These are phyloP conservation scores for Tilletia caries DNA, from an alignment of 1,284 basidiomycete genomes.

Conservation along the genomic window DNA sequence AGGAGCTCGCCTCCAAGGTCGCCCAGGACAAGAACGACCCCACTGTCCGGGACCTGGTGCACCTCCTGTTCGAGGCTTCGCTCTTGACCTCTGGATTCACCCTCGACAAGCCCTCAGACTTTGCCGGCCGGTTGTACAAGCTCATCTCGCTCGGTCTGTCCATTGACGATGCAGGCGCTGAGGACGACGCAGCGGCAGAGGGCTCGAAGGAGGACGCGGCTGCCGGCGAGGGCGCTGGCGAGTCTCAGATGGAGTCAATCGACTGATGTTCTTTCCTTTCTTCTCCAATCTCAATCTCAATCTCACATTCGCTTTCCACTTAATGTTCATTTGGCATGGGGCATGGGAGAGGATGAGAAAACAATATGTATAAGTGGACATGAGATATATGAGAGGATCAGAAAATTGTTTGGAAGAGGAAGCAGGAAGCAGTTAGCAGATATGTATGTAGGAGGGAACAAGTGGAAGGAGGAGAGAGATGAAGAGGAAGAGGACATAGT, in stretches of 20 bases:
- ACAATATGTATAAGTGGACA: too few relatives aligned
- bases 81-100: constrained; percentile 73
- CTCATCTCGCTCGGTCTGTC: constrained; percentile 76
- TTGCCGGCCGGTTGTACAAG: constrained; percentile 92
- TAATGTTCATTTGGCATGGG: not conserved
- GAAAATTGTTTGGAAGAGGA: too few relatives aligned
- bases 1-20: constrained; percentile 92
- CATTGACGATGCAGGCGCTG: constrained; percentile 55
- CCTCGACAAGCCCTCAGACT: constrained; percentile 89
- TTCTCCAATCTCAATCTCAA: not conserved
- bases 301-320: not conserved
- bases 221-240: constrained; percentile 41
- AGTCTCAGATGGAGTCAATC: constrained; percentile 53
- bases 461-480: too few relatives aligned
- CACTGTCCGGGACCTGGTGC: constrained; percentile 93
- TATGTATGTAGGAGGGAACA: too few relatives aligned
- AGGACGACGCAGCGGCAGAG: constrained; percentile 26
- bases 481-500: too few relatives aligned
- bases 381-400: too few relatives aligned
- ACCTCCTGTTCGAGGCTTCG: constrained; percentile 93
- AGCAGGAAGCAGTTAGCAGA: too few relatives aligned
- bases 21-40: constrained; percentile 90
- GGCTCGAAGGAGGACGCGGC: constrained; percentile 25
- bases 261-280: constrained; percentile 31
- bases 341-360: too few relatives aligned